phyloP scores from a whole-genome alignment of 164 flowering plant genomes.

The Annona squamosa region DNA sequence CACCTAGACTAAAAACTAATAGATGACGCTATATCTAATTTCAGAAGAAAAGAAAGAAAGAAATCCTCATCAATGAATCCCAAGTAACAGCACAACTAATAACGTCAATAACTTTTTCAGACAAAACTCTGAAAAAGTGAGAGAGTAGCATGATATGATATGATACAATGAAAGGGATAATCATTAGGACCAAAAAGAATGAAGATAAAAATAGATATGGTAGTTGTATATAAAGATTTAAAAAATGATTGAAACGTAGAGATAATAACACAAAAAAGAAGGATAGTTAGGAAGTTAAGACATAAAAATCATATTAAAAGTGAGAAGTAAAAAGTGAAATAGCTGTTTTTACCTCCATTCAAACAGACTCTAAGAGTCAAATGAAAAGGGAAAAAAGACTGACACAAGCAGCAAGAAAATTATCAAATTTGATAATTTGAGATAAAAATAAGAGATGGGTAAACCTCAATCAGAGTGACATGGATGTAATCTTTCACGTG shows the following conservation, averaged over 20 bases:
- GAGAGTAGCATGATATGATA: no score
- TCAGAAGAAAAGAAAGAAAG: background rate
- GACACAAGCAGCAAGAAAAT: background rate
- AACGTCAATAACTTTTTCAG: background rate
- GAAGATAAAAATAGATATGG: no score
- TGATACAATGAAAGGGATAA: no score
- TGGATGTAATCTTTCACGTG: constrained; percentile 89
- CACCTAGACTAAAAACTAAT: background rate
- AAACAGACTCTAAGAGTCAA: background rate
- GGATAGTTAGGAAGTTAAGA: no score
- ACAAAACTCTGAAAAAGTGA: no score
- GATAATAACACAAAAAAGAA: no score
- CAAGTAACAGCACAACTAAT: background rate
- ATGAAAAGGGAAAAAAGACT: constrained; percentile 1
- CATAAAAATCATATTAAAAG: no score
- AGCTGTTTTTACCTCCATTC: no score
- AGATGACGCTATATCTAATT: background rate
- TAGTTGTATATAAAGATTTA: no score
- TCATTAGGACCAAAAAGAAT: no score
- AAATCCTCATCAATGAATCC: background rate
- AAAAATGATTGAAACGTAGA: no score
- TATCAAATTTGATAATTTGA: constrained; percentile 1
- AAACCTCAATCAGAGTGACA: constrained; percentile 93
- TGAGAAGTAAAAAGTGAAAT: no score
- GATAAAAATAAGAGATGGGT: constrained; percentile 6